Conservation (phyloP, 169 alveolate species). For the Cryptosporidium viatorum region DNA sequence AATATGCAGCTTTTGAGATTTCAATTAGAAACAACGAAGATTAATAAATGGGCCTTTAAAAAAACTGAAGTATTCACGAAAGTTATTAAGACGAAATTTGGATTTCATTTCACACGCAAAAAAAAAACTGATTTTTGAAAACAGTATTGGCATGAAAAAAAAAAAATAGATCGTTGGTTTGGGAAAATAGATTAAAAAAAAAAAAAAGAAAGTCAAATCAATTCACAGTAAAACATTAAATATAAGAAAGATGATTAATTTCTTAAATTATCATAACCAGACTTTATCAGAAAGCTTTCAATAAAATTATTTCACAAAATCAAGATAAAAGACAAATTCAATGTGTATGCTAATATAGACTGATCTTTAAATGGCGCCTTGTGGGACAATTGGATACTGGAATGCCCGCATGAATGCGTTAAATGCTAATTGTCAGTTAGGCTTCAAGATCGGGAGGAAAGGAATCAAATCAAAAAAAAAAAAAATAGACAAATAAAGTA, state of each 20-base stretch:
- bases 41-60: too few relatives aligned
- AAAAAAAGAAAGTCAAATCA: background rate
- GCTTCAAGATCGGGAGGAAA: slow-evolving; percentile 66
- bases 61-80: background rate
- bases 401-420: slow-evolving; percentile 77
- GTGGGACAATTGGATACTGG: slow-evolving; percentile 77
- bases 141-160: background rate
- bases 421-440: slow-evolving; percentile 68
- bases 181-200: background rate
- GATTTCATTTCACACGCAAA: background rate
- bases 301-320: background rate
- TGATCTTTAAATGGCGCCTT: slow-evolving; percentile 76
- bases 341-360: slow-evolving; percentile 72
- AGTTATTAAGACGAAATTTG: background rate
- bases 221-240: background rate
- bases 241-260: background rate
- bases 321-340: slow-evolving; percentile 35
- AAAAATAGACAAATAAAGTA: background rate
- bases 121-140: background rate
- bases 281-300: background rate
- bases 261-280: background rate
- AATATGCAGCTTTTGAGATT: too few relatives aligned
- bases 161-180: background rate
- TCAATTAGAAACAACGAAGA: background rate
- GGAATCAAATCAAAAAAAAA: background rate